phyloP scores from a whole-genome alignment of 441 rosid genomes.

The Hura crepitans region DNA sequence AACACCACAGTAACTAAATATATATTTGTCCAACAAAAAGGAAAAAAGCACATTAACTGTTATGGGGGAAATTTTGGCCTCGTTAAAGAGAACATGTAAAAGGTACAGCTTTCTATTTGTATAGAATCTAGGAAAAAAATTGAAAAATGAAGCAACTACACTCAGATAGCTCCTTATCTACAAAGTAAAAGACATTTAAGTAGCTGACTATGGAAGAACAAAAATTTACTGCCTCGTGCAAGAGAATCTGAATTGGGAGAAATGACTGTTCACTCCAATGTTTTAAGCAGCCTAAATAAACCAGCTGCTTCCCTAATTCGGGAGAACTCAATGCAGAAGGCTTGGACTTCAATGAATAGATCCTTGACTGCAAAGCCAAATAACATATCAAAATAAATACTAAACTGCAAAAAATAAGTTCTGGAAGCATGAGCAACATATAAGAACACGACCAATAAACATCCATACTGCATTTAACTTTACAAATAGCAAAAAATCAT shows the following conservation, averaged over 20 bases:
- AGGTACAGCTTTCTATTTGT: no score
- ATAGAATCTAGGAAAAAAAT: no score
- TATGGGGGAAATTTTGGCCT: no score
- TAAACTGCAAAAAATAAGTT: neutral
- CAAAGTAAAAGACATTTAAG: neutral
- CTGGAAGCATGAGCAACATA: neutral
- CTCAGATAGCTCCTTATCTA: neutral
- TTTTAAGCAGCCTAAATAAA: slow-evolving; percentile 84
- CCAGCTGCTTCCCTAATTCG: slow-evolving; percentile 91
- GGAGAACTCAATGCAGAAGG: slow-evolving; percentile 94
- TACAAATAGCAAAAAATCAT: neutral
- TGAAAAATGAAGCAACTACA: no score
- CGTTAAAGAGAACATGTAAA: no score
- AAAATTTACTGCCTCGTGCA: neutral
- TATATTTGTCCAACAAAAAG: no score
- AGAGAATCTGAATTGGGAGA: neutral
- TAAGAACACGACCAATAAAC: neutral
- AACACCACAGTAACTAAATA: no score
- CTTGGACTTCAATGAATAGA: slow-evolving; percentile 94
- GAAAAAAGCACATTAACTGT: no score
- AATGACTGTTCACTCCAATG: slow-evolving; percentile 46
- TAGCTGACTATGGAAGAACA: neutral
- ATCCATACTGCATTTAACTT: neutral
- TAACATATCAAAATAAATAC: slow-evolving; percentile 6
- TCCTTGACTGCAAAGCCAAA: slow-evolving; percentile 66